Evolutionary conservation across 768 basidiomycete species (phyloP).

Genomic region (Astraeus odoratus): DNA sequence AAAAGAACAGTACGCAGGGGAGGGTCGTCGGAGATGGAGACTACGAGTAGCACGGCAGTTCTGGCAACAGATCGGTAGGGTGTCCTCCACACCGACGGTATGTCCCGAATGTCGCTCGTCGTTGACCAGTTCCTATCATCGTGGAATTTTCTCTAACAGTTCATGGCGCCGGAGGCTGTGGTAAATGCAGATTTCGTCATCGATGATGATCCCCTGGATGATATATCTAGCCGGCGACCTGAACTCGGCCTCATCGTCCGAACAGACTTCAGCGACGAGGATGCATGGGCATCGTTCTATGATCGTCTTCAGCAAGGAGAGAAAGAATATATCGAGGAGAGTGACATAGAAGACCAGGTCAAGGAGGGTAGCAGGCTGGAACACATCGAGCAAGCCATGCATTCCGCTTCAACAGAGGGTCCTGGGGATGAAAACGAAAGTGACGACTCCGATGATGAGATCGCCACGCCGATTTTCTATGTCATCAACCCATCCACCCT

Average conservation of each 20-base stretch:
- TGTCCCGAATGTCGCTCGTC: neutral
- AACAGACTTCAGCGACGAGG: constrained; percentile 64
- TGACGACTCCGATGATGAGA: constrained; percentile 28
- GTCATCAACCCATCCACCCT: constrained; percentile 41
- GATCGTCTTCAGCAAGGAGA: constrained; percentile 47
- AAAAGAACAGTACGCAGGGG: constrained; percentile 40
- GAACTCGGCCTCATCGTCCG: constrained; percentile 62
- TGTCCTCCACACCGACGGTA: neutral
- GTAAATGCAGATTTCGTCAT: constrained; percentile 18
- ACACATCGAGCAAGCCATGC: constrained; percentile 14
- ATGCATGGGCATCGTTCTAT: constrained; percentile 55
- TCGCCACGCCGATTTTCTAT: constrained; percentile 42
- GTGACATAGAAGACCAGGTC: constrained; percentile 16
- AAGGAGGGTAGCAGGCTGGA: constrained; percentile 15
- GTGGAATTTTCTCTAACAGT: constrained; percentile 7
- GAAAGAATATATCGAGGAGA: constrained; percentile 38
- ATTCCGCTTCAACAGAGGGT: constrained; percentile 14
- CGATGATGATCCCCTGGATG: constrained; percentile 54
- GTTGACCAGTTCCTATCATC: no score
- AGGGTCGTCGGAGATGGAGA: constrained; percentile 52
- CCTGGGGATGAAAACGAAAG: constrained; percentile 18
- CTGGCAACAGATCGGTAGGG: constrained; percentile 33
- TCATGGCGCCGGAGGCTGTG: constrained; percentile 9
- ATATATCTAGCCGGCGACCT: constrained; percentile 34
- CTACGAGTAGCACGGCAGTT: constrained; percentile 45